phyloP scores from a whole-genome alignment of 768 basidiomycete genomes.

The Suillus hirtellus region DNA sequence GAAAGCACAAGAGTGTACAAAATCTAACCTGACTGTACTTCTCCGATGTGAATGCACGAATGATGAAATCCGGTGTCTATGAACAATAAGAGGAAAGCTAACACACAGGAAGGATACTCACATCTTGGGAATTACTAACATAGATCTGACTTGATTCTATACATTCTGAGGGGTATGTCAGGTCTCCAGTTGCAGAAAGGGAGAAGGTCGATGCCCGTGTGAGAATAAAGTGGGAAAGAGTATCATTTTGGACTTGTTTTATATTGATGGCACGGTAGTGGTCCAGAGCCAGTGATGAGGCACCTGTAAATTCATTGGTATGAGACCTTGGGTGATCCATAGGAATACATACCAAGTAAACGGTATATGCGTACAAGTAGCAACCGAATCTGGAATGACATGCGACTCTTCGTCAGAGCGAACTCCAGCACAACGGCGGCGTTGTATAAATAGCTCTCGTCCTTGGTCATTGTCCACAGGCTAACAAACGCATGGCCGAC shows the following conservation, averaged over 20 bases:
- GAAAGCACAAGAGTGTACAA: conserved; percentile 5
- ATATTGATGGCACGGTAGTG: conserved; percentile 78
- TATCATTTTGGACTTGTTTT: conserved; percentile 88
- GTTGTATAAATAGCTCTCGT: conserved; percentile 60
- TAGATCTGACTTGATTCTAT: conserved; percentile 82
- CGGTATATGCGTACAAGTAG: conserved; percentile 82
- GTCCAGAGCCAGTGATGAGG: conserved; percentile 68
- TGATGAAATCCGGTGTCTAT: conserved; percentile 78
- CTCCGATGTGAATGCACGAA: conserved; percentile 74
- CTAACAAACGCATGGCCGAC: conserved; percentile 67
- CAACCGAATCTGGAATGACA: conserved; percentile 77
- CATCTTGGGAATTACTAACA: conserved; percentile 77
- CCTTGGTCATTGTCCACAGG: conserved; percentile 57
- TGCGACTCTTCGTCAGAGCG: conserved; percentile 68
- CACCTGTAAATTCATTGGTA: conserved; percentile 45
- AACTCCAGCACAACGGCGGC: conserved; percentile 72
- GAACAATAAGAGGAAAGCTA: conserved; percentile 12
- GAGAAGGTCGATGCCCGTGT: conserved; percentile 81
- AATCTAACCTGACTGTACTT: conserved; percentile 75
- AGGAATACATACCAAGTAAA: conserved; percentile 57
- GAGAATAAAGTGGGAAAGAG: conserved; percentile 81
- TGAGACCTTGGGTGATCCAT: not conserved
- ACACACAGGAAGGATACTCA: conserved; percentile 26
- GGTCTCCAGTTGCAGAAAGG: conserved; percentile 69
- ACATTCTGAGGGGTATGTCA: conserved; percentile 75